Percentiles rank a stretch among this genome's conserved stretches.
Evolutionary conservation across 2,329 filamentous ascomycete species (phyloP).

Genomic region (Penicillium sp.): DNA sequence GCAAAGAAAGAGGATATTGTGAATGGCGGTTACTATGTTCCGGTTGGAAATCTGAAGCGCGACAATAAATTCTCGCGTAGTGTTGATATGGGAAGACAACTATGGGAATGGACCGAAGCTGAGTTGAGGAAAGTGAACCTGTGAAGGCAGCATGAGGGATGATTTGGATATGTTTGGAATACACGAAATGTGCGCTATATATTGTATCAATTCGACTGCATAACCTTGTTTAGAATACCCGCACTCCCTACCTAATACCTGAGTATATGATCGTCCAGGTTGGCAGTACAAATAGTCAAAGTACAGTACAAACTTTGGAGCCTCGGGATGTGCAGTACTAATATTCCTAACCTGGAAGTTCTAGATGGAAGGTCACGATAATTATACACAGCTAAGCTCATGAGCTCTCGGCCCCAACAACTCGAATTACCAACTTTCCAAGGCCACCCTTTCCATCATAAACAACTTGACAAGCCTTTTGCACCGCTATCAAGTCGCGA

Average conservation of each 20-base stretch:
- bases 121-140: slow-evolving; percentile 22
- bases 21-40: slow-evolving; percentile 33
- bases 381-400: not conserved
- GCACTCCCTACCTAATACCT: too few species aligned
- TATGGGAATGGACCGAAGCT: slow-evolving; percentile 39
- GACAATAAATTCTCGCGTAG: slow-evolving; percentile 27
- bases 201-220: not conserved
- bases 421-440: slow-evolving; percentile 46
- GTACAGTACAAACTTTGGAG: too few species aligned
- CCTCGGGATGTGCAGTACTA: too few species aligned
- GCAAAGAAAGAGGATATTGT: slow-evolving; percentile 24
- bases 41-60: slow-evolving; percentile 28
- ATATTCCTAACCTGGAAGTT: too few species aligned
- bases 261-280: too few species aligned
- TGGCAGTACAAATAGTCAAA: too few species aligned
- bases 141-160: not conserved
- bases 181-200: not conserved
- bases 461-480: slow-evolving; percentile 43
- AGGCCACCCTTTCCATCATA: slow-evolving; percentile 46
- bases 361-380: not conserved
- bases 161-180: not conserved
- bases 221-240: too few species aligned
- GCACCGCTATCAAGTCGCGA: slow-evolving; percentile 46
- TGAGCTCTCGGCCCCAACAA: slow-evolving; percentile 15
- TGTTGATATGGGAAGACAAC: slow-evolving; percentile 24